phyloP scores from a whole-genome alignment of 2,329 filamentous ascomycete species.

The Pseudopithomyces chartarum region DNA sequence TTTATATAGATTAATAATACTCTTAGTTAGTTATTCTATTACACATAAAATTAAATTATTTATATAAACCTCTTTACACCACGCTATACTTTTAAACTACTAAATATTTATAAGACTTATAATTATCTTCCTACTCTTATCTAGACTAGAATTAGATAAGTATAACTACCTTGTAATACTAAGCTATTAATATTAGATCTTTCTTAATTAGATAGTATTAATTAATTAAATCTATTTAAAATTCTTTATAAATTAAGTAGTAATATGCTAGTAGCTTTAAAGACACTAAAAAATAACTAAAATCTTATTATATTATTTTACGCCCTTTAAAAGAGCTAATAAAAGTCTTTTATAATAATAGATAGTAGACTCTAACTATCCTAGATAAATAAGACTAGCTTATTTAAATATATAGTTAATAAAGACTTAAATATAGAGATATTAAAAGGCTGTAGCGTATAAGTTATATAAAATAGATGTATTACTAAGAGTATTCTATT shows the following conservation, averaged over 20 bases:
- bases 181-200: neutral
- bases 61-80: too few species aligned
- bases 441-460: neutral
- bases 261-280: neutral
- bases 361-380: neutral
- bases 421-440: neutral
- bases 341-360: neutral
- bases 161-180: too few species aligned
- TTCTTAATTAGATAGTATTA: neutral
- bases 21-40: too few species aligned
- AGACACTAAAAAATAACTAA: neutral
- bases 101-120: too few species aligned
- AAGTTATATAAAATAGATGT: neutral
- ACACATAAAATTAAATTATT: too few species aligned
- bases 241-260: neutral
- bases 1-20: too few species aligned
- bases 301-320: neutral
- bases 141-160: too few species aligned
- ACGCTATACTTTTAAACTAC: too few species aligned
- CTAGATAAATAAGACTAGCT: neutral
- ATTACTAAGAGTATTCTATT: neutral
- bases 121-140: too few species aligned
- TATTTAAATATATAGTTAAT: neutral
- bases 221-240: neutral
- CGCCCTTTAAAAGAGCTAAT: neutral